phyloP scores from a whole-genome alignment of 2,329 filamentous ascomycete species.

The Aspergillus sp. region DNA sequence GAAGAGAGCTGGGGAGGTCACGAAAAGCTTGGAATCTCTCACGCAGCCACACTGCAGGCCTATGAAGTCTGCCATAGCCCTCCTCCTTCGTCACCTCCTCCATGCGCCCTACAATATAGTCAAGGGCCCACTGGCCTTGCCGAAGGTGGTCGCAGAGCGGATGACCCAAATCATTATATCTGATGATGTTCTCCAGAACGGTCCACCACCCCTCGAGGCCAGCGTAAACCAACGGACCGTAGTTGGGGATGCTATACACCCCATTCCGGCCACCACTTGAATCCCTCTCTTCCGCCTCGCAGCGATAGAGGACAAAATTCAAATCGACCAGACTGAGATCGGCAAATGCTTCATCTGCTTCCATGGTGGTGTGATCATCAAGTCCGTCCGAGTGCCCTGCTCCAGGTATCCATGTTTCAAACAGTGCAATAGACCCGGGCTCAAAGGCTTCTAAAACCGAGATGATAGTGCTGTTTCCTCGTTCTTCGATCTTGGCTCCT shows the following conservation, averaged over 20 bases:
- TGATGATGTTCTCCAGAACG: constrained; percentile 71
- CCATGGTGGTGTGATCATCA: constrained; percentile 76
- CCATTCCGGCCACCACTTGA: constrained; percentile 71
- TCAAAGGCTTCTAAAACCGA: constrained; percentile 75
- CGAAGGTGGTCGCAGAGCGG: constrained; percentile 88
- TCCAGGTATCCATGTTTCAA: constrained; percentile 90
- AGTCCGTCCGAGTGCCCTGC: constrained; percentile 76
- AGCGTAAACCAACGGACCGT: constrained; percentile 82
- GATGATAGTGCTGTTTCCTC: constrained; percentile 66
- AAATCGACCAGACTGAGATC: constrained; percentile 69
- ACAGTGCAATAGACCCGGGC: constrained; percentile 86
- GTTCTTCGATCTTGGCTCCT: constrained; percentile 63
- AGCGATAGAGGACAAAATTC: constrained; percentile 85
- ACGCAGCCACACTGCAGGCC: constrained; percentile 67
- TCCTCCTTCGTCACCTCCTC: constrained; percentile 59
- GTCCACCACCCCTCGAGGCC: constrained; percentile 99
- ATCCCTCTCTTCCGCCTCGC: constrained; percentile 79
- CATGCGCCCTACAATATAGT: constrained; percentile 73
- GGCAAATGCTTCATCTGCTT: constrained; percentile 67
- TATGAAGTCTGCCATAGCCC: constrained; percentile 53
- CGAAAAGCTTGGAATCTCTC: constrained; percentile 80
- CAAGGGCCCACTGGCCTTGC: constrained; percentile 82
- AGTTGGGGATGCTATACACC: constrained; percentile 75
- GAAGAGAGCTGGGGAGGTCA: constrained; percentile 73
- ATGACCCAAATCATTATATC: constrained; percentile 83